These are phyloP conservation scores for Saccharomyces hybrid DNA, from an alignment of 1,139 yeast species.

Conservation along the genomic window DNA sequence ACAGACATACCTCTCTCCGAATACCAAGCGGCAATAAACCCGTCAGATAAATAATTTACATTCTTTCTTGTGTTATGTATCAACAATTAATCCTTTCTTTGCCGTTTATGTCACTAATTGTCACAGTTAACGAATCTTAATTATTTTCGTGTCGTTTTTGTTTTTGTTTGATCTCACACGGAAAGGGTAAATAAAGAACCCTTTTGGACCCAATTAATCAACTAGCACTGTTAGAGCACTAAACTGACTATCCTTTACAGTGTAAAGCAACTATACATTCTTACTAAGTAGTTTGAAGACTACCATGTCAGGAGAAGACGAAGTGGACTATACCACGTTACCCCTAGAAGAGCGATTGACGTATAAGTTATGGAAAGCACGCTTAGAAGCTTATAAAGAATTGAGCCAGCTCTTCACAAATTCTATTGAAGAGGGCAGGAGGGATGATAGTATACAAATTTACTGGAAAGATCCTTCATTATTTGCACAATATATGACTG, in stretches of 20 bases:
- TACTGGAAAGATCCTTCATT: constrained; percentile 45
- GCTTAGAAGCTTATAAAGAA: constrained; percentile 74
- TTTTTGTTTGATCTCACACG: not conserved
- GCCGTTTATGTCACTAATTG: not conserved
- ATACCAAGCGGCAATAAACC: not conserved
- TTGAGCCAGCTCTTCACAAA: constrained; percentile 40
- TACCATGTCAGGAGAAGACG: constrained; percentile 33
- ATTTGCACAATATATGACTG: constrained; percentile 55
- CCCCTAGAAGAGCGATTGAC: constrained; percentile 59
- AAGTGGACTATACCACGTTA: constrained; percentile 53
- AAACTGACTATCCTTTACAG: not conserved
- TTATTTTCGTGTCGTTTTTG: not conserved
- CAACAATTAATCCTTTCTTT: not conserved
- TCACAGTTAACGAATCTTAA: not conserved
- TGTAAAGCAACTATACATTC: not conserved
- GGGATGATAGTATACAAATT: constrained; percentile 49
- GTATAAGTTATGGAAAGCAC: constrained; percentile 84
- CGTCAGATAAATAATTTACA: not conserved
- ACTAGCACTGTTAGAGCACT: not conserved
- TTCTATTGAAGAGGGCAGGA: constrained; percentile 39
- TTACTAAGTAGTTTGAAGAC: not conserved
- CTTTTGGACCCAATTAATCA: not conserved
- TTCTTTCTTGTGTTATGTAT: not conserved
- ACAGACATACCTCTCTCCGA: not conserved
- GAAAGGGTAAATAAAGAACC: not conserved